Evolutionary conservation across 2,329 filamentous ascomycete genomes (phyloP), one percentile per base, ranked within the genome.

Genomic region (Beauveria bassiana): DNA sequence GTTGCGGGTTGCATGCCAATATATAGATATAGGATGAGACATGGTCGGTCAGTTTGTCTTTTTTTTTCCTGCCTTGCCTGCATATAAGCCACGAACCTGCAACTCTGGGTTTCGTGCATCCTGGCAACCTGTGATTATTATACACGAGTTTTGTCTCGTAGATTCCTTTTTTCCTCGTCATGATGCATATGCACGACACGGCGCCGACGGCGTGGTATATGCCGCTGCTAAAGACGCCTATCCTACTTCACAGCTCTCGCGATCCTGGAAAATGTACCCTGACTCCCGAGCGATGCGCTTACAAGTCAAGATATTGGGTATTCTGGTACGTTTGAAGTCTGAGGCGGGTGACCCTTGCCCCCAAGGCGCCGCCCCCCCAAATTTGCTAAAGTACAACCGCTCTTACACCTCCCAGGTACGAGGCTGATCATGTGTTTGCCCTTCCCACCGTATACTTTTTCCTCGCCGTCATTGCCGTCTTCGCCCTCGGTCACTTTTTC

Each of bases 361-460:
- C 28, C 31, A 22, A 22, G n/a, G n/a, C n/a, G n/a, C n/a, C n/a
- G n/a, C n/a, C n/a, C n/a, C n/a, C n/a, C n/a, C n/a, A n/a, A n/a
- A 22, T 22, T 22, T 22, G 20, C 20, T 22, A 22, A 22, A 22
- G 20, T 22, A 22, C 20, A 22, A 22, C 20, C 20, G 20, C 20
- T 38, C 49, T 60, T 7, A 46, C 49, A 46, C 14, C 42, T 31
- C 14, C 38, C 20, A 64, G 57, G 71, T 68, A 64, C 42, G 70
- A 81, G 61, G 78, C 81, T 24, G 83, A 85, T 65, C 76, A 79
- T 64, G 76, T 79, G 42, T 85, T 79, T 64, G 79, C 77, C 0
- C 68, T 84, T 4, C 75, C 76, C 7, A 83, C 81, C 0, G 70
- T 83, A 3, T 81, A 79, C 50, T 81, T 85, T 64, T 79, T 84